Base-by-base conservation (phyloP, 2,329 filamentous ascomycete genomes). In the Trichoderma pleuroti region DNA sequence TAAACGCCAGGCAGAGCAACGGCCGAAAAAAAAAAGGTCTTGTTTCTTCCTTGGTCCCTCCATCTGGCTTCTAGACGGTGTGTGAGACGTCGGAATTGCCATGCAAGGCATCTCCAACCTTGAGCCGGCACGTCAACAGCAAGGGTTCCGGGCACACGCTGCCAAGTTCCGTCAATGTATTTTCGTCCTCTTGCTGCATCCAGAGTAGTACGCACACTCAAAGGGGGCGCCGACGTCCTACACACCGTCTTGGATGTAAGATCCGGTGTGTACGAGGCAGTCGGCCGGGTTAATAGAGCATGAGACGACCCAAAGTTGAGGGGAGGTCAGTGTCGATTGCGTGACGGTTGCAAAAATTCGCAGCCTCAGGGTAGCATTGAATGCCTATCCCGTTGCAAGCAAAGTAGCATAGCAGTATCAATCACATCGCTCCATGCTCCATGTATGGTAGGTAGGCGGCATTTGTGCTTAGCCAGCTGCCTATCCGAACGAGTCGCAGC, bases 51-150 rank as follows among this genome's bases (percentile, higher is more conserved):
- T 30, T 67, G 36, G 24, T 42, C 59, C 59, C 46, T 28, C 42
- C 57, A 34, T 30, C 60, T 49, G 16, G 28, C 52, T 59, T 65
- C 52, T 60, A 57, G 60, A 59, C 52, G 60, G 36, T 70, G 61
- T 61, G 54, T 64, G 62, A 66, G 69, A 60, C 69, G 26, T 67
- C 30, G 56, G 52, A 32, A 66, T 39, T 12, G 42, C 61, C 11
- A 66, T 70, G 69, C 69, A 70, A 61, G 62, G 69, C 68, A 70
- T 70, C 36, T 9, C 36, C 30, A 49, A 32, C 42, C 32, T 21
- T 9, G 24, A 24, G 21, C 21, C 32, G 52, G 60, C 49, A 62
- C 46, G 52, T 70, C 28, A 59, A 63, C 14, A 57, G 18, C 61
- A 46, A 46, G 60, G 57, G 34, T 39, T 32, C 10, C 11, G 30